A percentile compares a stretch with the other conserved stretches of the same genome.
Conservation (phyloP, 2,329 filamentous ascomycete genomes). For the Colletotrichum agaves region DNA sequence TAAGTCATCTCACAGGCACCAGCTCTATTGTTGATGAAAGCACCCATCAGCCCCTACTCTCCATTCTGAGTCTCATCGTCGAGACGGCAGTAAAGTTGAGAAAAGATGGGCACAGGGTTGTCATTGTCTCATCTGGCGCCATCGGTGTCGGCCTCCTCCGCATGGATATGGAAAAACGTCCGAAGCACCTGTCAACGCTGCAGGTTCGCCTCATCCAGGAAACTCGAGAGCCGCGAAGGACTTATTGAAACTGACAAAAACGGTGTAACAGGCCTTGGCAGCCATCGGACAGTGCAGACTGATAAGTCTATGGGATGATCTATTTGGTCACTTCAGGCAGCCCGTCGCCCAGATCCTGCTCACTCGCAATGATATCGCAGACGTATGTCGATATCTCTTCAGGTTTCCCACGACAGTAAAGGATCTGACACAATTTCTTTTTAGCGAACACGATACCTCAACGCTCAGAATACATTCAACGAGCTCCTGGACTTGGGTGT, state of each 20-base stretch:
- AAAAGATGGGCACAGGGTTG: conserved; percentile 91
- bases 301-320: conserved; percentile 93
- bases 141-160: conserved; percentile 92
- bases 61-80: conserved; percentile 90
- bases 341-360: conserved; percentile 95
- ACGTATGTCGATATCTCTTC: conserved; percentile 65
- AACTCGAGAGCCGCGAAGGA: background rate
- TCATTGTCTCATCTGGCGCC: conserved; percentile 96
- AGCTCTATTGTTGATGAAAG: conserved; percentile 99
- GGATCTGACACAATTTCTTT: conserved; percentile 34
- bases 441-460: conserved; percentile 89
- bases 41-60: conserved; percentile 91
- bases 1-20: conserved; percentile 72
- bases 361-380: conserved; percentile 95
- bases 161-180: conserved; percentile 88
- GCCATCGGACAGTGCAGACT: conserved; percentile 96
- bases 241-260: conserved; percentile 7
- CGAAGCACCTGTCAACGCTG: conserved; percentile 89
- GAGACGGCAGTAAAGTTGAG: conserved; percentile 90
- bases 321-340: conserved; percentile 88
- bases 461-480: conserved; percentile 94
- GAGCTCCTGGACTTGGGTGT: conserved; percentile 94
- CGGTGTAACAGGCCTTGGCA: conserved; percentile 74
- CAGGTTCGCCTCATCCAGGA: conserved; percentile 63
- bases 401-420: background rate